These are phyloP conservation scores for Carpinus viminea DNA, from an alignment of 306 rosid genomes.

Conservation along the genomic window DNA sequence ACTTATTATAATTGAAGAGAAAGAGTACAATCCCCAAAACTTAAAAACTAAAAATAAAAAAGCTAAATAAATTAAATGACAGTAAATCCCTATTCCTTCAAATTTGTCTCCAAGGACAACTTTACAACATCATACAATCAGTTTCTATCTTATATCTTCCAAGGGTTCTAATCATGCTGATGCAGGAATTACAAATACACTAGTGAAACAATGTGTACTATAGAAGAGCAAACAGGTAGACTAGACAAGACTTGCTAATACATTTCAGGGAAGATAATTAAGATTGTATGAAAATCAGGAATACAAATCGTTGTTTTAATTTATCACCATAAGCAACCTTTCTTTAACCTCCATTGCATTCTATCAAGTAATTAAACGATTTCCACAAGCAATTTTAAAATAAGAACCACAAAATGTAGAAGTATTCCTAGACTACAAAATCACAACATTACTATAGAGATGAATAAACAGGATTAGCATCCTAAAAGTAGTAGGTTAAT, in stretches of 20 bases:
- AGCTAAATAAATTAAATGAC: not conserved
- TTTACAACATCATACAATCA: not conserved
- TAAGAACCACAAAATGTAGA: not conserved
- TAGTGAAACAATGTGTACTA: not conserved
- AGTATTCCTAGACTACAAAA: not conserved
- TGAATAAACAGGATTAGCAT: not conserved
- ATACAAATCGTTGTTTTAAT: not conserved
- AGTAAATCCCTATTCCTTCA: not conserved
- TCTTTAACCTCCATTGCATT: not conserved
- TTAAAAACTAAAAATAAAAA: not conserved
- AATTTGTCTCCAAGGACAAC: not conserved
- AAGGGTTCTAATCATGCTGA: not conserved
- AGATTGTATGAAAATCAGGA: not conserved
- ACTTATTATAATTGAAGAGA: slow-evolving; percentile 21
- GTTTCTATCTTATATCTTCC: not conserved
- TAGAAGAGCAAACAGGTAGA: not conserved
- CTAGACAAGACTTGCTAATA: not conserved
- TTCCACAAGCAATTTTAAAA: not conserved
- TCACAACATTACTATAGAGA: not conserved
- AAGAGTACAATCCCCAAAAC: not conserved
- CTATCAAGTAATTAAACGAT: not conserved
- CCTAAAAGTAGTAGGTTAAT: not conserved
- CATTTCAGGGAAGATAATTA: not conserved
- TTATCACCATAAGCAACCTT: not conserved
- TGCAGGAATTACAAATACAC: not conserved